phyloP scores from a whole-genome alignment of 2,329 filamentous ascomycete species.

The Fusarium anthophilum region DNA sequence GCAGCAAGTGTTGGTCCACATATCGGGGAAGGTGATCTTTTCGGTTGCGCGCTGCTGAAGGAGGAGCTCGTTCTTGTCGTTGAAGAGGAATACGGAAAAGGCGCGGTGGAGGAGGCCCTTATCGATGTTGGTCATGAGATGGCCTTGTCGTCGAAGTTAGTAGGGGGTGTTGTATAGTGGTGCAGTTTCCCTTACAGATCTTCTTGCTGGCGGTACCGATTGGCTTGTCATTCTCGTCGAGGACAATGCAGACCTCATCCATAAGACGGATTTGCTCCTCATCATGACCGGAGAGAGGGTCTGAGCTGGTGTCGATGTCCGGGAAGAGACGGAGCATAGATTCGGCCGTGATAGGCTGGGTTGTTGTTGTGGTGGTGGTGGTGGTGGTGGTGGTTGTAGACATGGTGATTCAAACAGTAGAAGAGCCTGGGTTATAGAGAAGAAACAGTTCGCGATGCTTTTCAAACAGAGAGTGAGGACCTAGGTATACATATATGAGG shows the following conservation, averaged over 20 bases:
- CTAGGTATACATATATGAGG: slow-evolving; percentile 2
- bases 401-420: slow-evolving; percentile 34
- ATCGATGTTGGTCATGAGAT: slow-evolving; percentile 98
- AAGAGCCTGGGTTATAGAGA: background rate
- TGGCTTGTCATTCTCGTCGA: slow-evolving; percentile 89
- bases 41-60: slow-evolving; percentile 94
- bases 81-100: slow-evolving; percentile 98
- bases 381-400: slow-evolving; percentile 46
- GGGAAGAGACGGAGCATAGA: slow-evolving; percentile 90
- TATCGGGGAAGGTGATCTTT: slow-evolving; percentile 99
- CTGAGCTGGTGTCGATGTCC: slow-evolving; percentile 76
- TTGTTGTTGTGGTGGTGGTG: slow-evolving; percentile 30
- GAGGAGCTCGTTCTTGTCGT: slow-evolving; percentile 89
- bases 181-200: slow-evolving; percentile 73
- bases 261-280: slow-evolving; percentile 97
- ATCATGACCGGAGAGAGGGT: slow-evolving; percentile 89
- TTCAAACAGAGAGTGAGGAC: background rate
- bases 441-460: background rate
- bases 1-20: slow-evolving; percentile 99
- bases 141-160: slow-evolving; percentile 66
- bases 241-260: slow-evolving; percentile 98
- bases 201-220: slow-evolving; percentile 99
- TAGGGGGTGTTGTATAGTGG: background rate
- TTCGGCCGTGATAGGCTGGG: slow-evolving; percentile 80
- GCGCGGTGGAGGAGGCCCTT: slow-evolving; percentile 95